A percentile compares a stretch with the other conserved stretches of the same genome.
phyloP scores from a whole-genome alignment of 164 flowering plant genomes.

The Berberis vulgaris region DNA sequence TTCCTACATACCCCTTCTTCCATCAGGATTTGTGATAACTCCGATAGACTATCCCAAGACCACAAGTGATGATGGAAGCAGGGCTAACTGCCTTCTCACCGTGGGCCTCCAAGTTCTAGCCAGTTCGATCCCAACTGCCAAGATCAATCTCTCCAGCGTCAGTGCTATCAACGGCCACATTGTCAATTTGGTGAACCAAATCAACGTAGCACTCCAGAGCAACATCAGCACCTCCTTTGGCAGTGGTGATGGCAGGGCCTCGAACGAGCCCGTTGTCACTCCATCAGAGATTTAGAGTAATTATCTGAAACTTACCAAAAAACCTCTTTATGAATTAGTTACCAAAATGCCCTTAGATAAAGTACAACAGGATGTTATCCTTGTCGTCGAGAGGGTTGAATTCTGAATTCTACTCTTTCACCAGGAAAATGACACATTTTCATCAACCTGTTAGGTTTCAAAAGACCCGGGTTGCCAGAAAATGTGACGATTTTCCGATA shows the following conservation, averaged over 20 bases:
- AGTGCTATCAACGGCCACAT: constrained; percentile 67
- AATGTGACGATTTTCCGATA: too few species aligned
- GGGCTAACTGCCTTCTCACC: constrained; percentile 49
- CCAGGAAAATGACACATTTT: too few species aligned
- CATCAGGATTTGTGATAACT: constrained; percentile 58
- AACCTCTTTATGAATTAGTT: too few species aligned
- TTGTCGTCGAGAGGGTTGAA: too few species aligned
- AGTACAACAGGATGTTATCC: too few species aligned
- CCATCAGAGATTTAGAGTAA: not conserved
- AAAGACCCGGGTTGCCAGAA: too few species aligned
- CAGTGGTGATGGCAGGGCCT: constrained; percentile 2
- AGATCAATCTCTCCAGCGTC: constrained; percentile 64
- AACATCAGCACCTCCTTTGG: constrained; percentile 5
- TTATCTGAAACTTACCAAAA: too few species aligned
- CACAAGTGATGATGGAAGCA: constrained; percentile 1
- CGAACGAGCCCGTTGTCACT: not conserved
- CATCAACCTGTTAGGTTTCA: too few species aligned
- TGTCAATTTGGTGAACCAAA: constrained; percentile 61
- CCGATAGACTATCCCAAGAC: constrained; percentile 20
- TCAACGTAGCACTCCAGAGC: constrained; percentile 37
- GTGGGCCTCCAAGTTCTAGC: constrained; percentile 76
- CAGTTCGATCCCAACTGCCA: constrained; percentile 61
- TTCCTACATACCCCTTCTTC: constrained; percentile 83
- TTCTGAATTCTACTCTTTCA: too few species aligned
- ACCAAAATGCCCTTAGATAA: too few species aligned